Evolutionary conservation across 164 flowering plant genomes (phyloP).

Genomic region (Aristolochia fimbriata): DNA sequence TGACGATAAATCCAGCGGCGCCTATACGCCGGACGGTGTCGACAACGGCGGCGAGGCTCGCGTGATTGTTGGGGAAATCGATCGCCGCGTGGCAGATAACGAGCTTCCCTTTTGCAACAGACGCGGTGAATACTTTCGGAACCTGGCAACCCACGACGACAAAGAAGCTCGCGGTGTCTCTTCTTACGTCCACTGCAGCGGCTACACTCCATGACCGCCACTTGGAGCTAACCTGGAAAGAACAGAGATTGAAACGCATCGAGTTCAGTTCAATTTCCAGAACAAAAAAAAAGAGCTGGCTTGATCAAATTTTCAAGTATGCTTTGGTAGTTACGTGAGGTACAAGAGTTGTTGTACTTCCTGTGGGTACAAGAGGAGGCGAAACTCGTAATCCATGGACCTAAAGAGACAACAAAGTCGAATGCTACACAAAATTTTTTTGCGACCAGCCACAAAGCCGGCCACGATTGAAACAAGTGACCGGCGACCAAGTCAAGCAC

Average conservation of each 20-base stretch:
- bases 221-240: constrained; percentile 32
- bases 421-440: too few relatives aligned
- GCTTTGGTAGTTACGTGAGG: constrained; percentile 28
- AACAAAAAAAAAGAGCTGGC: not conserved
- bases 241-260: too few relatives aligned
- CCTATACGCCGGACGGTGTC: constrained; percentile 35
- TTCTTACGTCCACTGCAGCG: constrained; percentile 44
- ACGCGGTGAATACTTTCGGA: constrained; percentile 29
- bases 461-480: too few relatives aligned
- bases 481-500: too few relatives aligned
- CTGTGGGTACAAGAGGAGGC: constrained; percentile 51
- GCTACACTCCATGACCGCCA: constrained; percentile 18
- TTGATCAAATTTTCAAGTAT: not conserved
- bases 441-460: too few relatives aligned
- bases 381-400: constrained; percentile 59
- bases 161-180: constrained; percentile 16
- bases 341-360: constrained; percentile 34
- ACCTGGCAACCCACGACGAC: constrained; percentile 35
- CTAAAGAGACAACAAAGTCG: constrained; percentile 44
- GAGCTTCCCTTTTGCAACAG: constrained; percentile 30
- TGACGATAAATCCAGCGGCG: constrained; percentile 51
- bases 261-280: too few relatives aligned
- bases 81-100: constrained; percentile 42
- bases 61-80: constrained; percentile 34
- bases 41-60: constrained; percentile 37